Conservation (phyloP, 208 protist genomes). For the Sergeia podlipaevii region DNA sequence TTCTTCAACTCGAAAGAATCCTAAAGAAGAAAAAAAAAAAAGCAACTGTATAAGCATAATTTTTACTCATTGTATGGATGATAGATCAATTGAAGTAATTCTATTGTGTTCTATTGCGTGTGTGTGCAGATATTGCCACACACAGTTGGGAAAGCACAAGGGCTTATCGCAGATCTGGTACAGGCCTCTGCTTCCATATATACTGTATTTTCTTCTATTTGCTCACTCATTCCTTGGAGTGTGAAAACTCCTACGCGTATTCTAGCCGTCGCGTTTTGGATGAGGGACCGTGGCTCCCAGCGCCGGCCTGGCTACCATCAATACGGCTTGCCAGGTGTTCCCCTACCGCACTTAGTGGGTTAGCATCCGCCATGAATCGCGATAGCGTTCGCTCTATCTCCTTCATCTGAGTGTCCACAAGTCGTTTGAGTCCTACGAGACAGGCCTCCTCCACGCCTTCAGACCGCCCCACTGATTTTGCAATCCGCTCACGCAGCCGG, state of each 20-base stretch:
- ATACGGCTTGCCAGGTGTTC: constrained; percentile 29
- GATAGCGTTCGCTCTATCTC: constrained; percentile 44
- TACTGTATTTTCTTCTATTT: constrained; percentile 4
- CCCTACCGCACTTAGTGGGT: constrained; percentile 25
- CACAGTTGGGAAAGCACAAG: too few species aligned
- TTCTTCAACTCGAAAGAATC: neutral
- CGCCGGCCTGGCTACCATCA: constrained; percentile 13
- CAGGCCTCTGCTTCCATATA: too few species aligned
- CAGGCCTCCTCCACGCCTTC: constrained; percentile 58
- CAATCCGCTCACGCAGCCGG: constrained; percentile 51
- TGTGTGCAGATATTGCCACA: too few species aligned
- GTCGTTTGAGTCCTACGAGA: constrained; percentile 61
- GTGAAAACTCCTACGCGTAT: constrained; percentile 24
- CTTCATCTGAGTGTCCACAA: constrained; percentile 63
- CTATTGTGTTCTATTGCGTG: too few species aligned
- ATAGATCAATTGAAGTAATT: too few species aligned
- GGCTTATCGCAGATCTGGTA: too few species aligned
- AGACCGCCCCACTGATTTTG: constrained; percentile 37
- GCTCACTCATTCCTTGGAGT: neutral
- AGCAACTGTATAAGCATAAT: constrained; percentile 4
- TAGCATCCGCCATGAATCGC: constrained; percentile 20
- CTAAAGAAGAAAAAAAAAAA: constrained; percentile 3
- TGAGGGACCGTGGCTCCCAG: neutral
- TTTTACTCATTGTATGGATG: neutral
- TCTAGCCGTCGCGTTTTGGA: constrained; percentile 22